Conservation (phyloP, 441 rosid genomes). For the Corymbia citriodora region DNA sequence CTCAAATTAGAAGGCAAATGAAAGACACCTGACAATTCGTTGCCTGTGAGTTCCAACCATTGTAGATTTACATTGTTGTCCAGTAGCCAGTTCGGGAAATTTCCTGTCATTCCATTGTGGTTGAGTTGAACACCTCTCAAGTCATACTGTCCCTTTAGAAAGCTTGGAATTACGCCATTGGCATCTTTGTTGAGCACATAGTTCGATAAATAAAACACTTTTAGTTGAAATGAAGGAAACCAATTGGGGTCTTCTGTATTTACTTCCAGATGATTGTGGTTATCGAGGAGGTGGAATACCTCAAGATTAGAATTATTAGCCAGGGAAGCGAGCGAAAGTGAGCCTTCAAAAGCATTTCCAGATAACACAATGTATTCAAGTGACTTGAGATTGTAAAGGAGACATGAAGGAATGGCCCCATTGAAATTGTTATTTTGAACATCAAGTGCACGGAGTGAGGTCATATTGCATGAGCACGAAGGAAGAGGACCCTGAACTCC, state of each 20-base stretch:
- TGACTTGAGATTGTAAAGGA: not conserved
- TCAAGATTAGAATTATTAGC: not conserved
- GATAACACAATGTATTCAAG: not conserved
- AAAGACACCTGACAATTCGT: not conserved
- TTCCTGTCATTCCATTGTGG: not conserved
- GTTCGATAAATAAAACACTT: not conserved
- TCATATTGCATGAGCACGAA: not conserved
- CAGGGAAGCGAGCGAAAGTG: not conserved
- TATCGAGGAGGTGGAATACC: not conserved
- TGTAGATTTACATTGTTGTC: not conserved
- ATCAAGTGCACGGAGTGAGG: not conserved
- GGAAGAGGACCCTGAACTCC: not conserved
- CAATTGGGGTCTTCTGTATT: not conserved
- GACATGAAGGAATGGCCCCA: not conserved
- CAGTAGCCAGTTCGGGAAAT: not conserved
- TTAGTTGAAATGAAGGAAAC: not conserved
- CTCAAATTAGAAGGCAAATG: not conserved
- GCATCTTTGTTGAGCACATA: not conserved
- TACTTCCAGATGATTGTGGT: not conserved
- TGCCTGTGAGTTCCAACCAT: not conserved
- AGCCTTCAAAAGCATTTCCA: not conserved
- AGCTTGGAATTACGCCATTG: not conserved
- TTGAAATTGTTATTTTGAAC: not conserved
- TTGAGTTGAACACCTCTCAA: not conserved
- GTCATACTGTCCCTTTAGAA: not conserved